phyloP scores from a whole-genome alignment of 2,329 filamentous ascomycete genomes.

The Spiromastix sp. region DNA sequence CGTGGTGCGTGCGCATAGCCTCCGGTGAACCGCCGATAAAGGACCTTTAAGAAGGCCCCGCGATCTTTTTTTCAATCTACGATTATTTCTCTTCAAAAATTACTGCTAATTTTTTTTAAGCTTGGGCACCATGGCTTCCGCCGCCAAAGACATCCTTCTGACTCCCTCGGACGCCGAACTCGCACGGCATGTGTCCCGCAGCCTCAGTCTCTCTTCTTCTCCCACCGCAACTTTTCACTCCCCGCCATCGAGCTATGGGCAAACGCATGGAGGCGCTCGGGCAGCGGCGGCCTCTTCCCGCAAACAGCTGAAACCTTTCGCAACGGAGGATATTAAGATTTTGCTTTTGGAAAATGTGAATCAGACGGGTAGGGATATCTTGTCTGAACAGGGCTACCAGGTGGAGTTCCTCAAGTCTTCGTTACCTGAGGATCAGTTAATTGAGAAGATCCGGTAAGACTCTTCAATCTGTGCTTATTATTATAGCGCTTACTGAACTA shows the following conservation, averaged over 20 bases:
- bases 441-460: conserved; percentile 79
- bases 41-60: too few relatives aligned
- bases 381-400: conserved; percentile 83
- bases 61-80: too few relatives aligned
- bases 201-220: conserved; percentile 61
- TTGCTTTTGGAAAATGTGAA: conserved; percentile 94
- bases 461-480: conserved; percentile 3
- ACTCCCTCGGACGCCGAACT: conserved; percentile 19
- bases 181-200: conserved; percentile 43
- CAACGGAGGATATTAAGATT: conserved; percentile 93
- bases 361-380: conserved; percentile 71
- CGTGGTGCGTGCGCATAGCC: too few relatives aligned
- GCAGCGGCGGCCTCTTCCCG: conserved; percentile 30
- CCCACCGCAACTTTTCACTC: conserved; percentile 67
- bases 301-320: conserved; percentile 89
- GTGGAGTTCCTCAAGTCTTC: conserved; percentile 87
- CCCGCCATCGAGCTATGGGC: conserved; percentile 54
- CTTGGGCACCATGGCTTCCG: conserved; percentile 17
- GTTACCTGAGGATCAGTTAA: conserved; percentile 82
- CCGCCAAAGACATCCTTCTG: conserved; percentile 26
- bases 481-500: neutral
- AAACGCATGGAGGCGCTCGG: conserved; percentile 33
- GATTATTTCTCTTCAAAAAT: conserved; percentile 4
- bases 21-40: too few relatives aligned
- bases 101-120: conserved; percentile 4